phyloP scores from a whole-genome alignment of 129 eudicot species.

The Glebionis coronaria region DNA sequence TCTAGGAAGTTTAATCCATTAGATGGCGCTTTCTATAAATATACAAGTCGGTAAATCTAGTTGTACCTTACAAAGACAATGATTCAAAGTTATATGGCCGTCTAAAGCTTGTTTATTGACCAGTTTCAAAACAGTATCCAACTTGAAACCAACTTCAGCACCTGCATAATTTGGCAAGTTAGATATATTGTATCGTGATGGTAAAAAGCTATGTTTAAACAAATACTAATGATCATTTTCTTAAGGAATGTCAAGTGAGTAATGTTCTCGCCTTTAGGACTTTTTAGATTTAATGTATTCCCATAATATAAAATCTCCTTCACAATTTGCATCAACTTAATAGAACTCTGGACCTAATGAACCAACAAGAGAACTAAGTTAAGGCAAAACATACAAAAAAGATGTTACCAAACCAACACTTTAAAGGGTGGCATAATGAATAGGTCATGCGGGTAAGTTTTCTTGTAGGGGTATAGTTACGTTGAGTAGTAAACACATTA shows the following conservation, averaged over 20 bases:
- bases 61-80: conserved; percentile 95
- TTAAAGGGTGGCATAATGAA: neutral
- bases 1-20: neutral
- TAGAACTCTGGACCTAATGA: conserved; percentile 67
- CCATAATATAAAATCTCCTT: conserved; percentile 68
- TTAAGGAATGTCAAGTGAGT: conserved; percentile 10
- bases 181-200: neutral
- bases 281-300: conserved; percentile 75
- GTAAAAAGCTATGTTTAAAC: neutral
- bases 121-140: conserved; percentile 92
- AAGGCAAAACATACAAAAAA: conserved; percentile 4
- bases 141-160: conserved; percentile 87
- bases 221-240: conserved; percentile 12
- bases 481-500: too few relatives aligned
- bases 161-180: conserved; percentile 41
- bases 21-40: neutral
- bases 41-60: neutral
- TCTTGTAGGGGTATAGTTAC: too few relatives aligned
- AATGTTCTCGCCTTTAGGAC: conserved; percentile 57
- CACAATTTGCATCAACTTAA: conserved; percentile 77
- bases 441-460: too few relatives aligned
- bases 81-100: conserved; percentile 92
- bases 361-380: conserved; percentile 17
- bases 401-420: neutral
- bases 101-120: conserved; percentile 79